phyloP scores from a whole-genome alignment of 1,284 basidiomycete species.

The Schizophyllum amplum region DNA sequence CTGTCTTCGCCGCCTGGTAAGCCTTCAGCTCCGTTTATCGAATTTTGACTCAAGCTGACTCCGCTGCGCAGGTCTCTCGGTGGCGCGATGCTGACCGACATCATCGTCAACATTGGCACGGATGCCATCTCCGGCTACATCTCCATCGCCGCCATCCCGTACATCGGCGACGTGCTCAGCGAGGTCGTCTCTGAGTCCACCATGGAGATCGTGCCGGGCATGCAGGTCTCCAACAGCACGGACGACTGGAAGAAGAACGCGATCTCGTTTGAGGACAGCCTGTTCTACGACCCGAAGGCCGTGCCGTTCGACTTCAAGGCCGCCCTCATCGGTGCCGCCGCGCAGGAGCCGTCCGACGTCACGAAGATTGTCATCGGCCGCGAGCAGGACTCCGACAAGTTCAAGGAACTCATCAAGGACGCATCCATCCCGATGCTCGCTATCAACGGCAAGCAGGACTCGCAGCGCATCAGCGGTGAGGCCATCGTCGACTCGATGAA shows the following conservation, averaged over 20 bases:
- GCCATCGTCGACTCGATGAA: conserved; percentile 9
- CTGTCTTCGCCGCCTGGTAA: conserved; percentile 15
- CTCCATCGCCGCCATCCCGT: conserved; percentile 25
- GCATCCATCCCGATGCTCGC: conserved; percentile 11
- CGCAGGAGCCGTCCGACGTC: conserved; percentile 6
- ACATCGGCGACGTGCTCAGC: conserved; percentile 22
- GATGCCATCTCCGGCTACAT: conserved; percentile 28
- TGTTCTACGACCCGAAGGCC: conserved; percentile 7
- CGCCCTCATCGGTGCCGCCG: conserved; percentile 11
- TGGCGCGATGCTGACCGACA: conserved; percentile 22
- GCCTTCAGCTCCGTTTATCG: neutral
- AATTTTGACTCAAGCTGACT: neutral
- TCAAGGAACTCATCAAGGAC: conserved; percentile 7
- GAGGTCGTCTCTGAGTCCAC: conserved; percentile 13
- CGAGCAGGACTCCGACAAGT: conserved; percentile 8
- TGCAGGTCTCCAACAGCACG: conserved; percentile 19
- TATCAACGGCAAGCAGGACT: conserved; percentile 11
- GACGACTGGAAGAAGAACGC: conserved; percentile 21
- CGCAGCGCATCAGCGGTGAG: conserved; percentile 6
- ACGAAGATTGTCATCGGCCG: neutral
- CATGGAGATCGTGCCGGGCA: conserved; percentile 13
- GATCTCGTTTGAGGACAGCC: conserved; percentile 9
- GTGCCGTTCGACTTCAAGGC: conserved; percentile 10
- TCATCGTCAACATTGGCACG: conserved; percentile 25
- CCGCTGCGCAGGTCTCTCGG: conserved; percentile 8